Percentiles rank a stretch among this genome's conserved stretches.
These are phyloP conservation scores for Stipa capillata DNA, from an alignment of 176 grass and related monocot genomes.

Conservation along the genomic window DNA sequence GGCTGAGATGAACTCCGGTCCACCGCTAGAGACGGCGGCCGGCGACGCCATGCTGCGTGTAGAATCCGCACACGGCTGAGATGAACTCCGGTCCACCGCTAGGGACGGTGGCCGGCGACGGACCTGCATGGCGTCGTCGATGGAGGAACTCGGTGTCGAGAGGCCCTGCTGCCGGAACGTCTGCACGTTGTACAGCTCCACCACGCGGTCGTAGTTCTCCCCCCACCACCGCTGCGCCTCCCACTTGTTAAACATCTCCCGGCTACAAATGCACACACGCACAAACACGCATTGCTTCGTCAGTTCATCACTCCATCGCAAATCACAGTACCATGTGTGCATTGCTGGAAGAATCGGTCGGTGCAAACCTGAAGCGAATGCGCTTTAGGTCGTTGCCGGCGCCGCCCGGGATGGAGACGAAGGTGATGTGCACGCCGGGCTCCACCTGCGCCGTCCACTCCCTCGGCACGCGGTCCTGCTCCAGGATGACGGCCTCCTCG, in stretches of 20 bases:
- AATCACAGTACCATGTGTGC: background rate
- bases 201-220: constrained; percentile 97
- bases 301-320: background rate
- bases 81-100: background rate
- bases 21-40: background rate
- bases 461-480: constrained; percentile 66
- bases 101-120: background rate
- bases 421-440: constrained; percentile 96
- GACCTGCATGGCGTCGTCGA: constrained; percentile 56
- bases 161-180: constrained; percentile 82
- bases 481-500: constrained; percentile 36
- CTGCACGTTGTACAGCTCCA: constrained; percentile 99
- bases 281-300: background rate
- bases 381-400: constrained; percentile 95
- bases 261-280: constrained; percentile 19
- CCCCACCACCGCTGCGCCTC: constrained; percentile 99
- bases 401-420: constrained; percentile 79
- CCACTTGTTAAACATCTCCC: constrained; percentile 99
- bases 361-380: constrained; percentile 78
- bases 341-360: background rate
- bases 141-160: constrained; percentile 66
- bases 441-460: constrained; percentile 99
- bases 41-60: background rate
- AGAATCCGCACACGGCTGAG: background rate
- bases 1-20: background rate